Conservation (phyloP, 2,329 filamentous ascomycete species). For the Trichoderma harzianum region DNA sequence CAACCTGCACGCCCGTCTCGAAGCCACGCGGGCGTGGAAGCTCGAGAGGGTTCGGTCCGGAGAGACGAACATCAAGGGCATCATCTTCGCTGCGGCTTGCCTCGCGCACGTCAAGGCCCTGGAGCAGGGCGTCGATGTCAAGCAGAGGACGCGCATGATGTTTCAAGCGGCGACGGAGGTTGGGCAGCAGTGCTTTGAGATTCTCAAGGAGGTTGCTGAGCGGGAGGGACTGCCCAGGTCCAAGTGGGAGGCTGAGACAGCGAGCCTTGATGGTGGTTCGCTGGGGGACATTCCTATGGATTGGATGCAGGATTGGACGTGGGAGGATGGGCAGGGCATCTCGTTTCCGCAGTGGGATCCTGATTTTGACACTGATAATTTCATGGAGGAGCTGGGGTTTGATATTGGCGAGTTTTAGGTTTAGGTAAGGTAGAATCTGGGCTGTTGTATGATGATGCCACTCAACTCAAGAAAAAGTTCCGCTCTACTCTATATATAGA, state of each 20-base stretch:
- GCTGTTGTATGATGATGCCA: background rate
- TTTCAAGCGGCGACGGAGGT: constrained; percentile 27
- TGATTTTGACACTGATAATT: background rate
- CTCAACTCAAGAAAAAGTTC: background rate
- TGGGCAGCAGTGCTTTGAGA: constrained; percentile 28
- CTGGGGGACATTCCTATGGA: constrained; percentile 23
- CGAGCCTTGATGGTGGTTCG: constrained; percentile 14
- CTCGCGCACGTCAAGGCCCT: constrained; percentile 36
- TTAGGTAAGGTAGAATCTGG: background rate
- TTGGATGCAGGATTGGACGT: constrained; percentile 29
- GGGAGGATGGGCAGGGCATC: constrained; percentile 25
- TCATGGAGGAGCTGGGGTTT: constrained; percentile 10
- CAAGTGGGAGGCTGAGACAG: constrained; percentile 19
- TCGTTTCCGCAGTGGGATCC: constrained; percentile 21
- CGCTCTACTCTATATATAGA: background rate
- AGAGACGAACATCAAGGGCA: constrained; percentile 43
- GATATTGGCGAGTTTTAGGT: background rate
- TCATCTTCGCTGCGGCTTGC: constrained; percentile 34
- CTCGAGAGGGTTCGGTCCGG: constrained; percentile 37
- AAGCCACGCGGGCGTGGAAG: constrained; percentile 31
- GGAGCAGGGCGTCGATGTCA: constrained; percentile 27
- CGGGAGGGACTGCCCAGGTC: constrained; percentile 24
- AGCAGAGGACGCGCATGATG: constrained; percentile 33
- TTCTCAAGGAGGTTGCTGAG: constrained; percentile 35
- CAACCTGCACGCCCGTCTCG: constrained; percentile 34